Conservation (phyloP, 2,329 filamentous ascomycete species). For the Colletotrichum noveboracense region DNA sequence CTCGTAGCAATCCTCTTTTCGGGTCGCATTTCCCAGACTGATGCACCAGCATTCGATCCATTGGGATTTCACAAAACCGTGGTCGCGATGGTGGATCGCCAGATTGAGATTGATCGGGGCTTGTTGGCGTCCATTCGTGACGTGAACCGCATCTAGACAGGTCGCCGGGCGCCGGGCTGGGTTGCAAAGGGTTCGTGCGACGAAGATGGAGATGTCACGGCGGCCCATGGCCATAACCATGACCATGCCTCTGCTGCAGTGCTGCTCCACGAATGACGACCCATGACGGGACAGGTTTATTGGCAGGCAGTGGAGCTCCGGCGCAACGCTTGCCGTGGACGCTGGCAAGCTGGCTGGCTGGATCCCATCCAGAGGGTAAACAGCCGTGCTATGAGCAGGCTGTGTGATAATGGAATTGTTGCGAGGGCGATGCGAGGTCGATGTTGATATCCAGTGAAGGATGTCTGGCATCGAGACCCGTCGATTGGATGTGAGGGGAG, state of each 20-base stretch:
- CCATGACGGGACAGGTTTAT: not conserved
- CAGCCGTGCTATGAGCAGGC: not conserved
- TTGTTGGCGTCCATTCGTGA: not conserved
- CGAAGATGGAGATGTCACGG: not conserved
- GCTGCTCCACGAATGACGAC: not conserved
- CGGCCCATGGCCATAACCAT: not conserved
- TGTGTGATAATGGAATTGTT: not conserved
- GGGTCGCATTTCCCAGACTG: not conserved
- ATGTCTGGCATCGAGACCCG: conserved; percentile 3
- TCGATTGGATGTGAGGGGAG: not conserved
- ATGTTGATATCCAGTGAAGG: conserved; percentile 6
- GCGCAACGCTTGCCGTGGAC: not conserved
- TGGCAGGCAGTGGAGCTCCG: not conserved
- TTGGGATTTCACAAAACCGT: not conserved
- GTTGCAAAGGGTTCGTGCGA: not conserved
- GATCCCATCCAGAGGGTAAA: not conserved
- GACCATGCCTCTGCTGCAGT: not conserved
- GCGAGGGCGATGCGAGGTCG: not conserved
- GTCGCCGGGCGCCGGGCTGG: not conserved
- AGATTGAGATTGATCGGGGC: not conserved
- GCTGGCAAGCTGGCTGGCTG: not conserved
- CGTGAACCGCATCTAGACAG: not conserved
- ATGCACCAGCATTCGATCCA: not conserved
- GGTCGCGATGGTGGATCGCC: not conserved
- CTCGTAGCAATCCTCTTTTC: not conserved